These are phyloP conservation scores for Boletus eberwhitei DNA, from an alignment of 768 basidiomycete genomes.

Conservation along the genomic window DNA sequence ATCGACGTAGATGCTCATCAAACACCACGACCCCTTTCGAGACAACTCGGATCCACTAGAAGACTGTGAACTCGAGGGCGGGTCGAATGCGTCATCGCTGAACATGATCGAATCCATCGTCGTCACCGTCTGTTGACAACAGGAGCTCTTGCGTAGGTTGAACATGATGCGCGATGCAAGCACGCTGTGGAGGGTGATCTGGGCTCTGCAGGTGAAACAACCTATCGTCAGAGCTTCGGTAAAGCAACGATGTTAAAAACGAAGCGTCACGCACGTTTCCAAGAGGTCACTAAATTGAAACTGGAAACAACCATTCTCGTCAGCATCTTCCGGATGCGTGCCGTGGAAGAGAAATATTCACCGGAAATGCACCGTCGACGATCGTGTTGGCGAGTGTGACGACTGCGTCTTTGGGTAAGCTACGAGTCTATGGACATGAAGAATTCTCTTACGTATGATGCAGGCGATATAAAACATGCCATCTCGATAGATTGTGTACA, in stretches of 20 bases:
- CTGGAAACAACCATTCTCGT: too few species aligned
- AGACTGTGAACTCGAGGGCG: neutral
- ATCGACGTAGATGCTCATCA: neutral
- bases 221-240: neutral
- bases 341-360: too few species aligned
- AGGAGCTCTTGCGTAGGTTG: slow-evolving; percentile 2
- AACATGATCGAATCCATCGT: neutral
- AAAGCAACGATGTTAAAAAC: neutral
- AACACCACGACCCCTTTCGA: neutral
- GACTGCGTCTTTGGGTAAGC: neutral
- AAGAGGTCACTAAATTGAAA: neutral
- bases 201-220: neutral
- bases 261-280: neutral
- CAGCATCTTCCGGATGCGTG: too few species aligned
- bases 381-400: slow-evolving; percentile 11
- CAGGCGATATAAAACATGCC: slow-evolving; percentile 16
- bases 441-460: slow-evolving; percentile 7
- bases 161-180: slow-evolving; percentile 13
- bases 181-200: slow-evolving; percentile 1
- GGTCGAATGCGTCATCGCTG: neutral
- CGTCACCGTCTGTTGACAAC: neutral
- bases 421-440: too few species aligned
- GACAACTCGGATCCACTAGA: neutral
- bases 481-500: slow-evolving; percentile 10
- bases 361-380: too few species aligned